phyloP scores from a whole-genome alignment of 305 asterid genomes.

The Ajuga reptans region DNA sequence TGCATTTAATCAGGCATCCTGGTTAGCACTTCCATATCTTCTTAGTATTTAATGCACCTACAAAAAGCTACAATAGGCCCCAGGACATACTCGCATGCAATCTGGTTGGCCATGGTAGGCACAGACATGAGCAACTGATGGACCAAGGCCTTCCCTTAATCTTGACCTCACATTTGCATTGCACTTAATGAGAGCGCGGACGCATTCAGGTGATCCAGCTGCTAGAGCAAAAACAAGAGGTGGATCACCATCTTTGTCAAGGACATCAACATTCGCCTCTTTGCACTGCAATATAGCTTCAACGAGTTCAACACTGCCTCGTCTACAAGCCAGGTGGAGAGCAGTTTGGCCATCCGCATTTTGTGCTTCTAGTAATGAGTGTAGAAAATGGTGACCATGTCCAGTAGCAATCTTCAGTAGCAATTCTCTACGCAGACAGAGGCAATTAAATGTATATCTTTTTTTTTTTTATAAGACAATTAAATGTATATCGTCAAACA shows the following conservation, averaged over 20 bases:
- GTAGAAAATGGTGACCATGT: constrained; percentile 33
- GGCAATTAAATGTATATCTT: constrained; percentile 20
- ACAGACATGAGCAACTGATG: constrained; percentile 96
- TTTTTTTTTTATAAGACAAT: too few species aligned
- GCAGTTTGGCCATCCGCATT: constrained; percentile 96
- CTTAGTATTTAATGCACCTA: background rate
- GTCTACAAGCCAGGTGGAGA: constrained; percentile 92
- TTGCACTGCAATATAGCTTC: constrained; percentile 68
- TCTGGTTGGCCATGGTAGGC: constrained; percentile 99
- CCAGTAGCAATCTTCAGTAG: constrained; percentile 50
- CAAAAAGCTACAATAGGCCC: background rate
- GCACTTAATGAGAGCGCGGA: constrained; percentile 68
- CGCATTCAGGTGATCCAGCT: constrained; percentile 96
- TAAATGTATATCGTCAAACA: constrained; percentile 23
- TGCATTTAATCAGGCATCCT: constrained; percentile 8
- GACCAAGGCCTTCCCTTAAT: constrained; percentile 94
- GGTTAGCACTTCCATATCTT: constrained; percentile 6
- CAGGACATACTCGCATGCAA: constrained; percentile 78
- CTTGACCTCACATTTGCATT: constrained; percentile 81
- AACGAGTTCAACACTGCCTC: constrained; percentile 84
- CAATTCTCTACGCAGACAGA: constrained; percentile 51
- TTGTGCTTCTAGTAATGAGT: constrained; percentile 70
- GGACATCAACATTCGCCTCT: constrained; percentile 78
- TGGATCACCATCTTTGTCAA: constrained; percentile 95
- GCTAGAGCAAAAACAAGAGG: constrained; percentile 97